Percentiles rank a stretch among this genome's conserved stretches.
Conservation (phyloP, 2,329 filamentous ascomycete species). For the Aspergillus japonicus region DNA sequence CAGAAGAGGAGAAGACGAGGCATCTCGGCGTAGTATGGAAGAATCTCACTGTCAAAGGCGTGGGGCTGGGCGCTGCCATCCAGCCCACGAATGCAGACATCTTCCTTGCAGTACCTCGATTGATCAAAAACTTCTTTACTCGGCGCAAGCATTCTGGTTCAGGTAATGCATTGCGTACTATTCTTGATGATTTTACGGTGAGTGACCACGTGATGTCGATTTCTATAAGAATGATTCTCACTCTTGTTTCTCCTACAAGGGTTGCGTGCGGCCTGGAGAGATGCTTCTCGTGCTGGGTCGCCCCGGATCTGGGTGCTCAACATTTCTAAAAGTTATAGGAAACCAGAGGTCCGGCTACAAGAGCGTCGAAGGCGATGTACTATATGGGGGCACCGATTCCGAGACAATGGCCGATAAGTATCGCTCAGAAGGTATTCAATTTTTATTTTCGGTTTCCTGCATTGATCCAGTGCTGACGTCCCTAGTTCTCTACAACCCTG, state of each 20-base stretch:
- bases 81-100: conserved; percentile 58
- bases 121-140: conserved; percentile 47
- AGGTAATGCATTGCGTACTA: conserved; percentile 57
- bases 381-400: conserved; percentile 57
- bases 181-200: conserved; percentile 62
- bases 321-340: conserved; percentile 77
- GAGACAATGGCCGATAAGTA: conserved; percentile 52
- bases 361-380: conserved; percentile 55
- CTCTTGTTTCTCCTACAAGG: conserved; percentile 20
- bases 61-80: conserved; percentile 63
- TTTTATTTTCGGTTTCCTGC: neutral
- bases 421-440: conserved; percentile 43
- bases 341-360: conserved; percentile 65
- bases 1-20: conserved; percentile 67
- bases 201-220: neutral
- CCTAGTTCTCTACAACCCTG: conserved; percentile 70
- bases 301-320: conserved; percentile 63
- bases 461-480: conserved; percentile 7
- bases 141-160: conserved; percentile 28
- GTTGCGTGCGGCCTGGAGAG: conserved; percentile 42
- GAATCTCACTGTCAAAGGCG: conserved; percentile 67
- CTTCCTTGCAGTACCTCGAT: conserved; percentile 51
- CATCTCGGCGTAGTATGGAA: conserved; percentile 71
- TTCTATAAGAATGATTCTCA: neutral
- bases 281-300: conserved; percentile 43